Base-by-base conservation (phyloP, 208 protist species). In the Trypanosomatidae sp. region DNA sequence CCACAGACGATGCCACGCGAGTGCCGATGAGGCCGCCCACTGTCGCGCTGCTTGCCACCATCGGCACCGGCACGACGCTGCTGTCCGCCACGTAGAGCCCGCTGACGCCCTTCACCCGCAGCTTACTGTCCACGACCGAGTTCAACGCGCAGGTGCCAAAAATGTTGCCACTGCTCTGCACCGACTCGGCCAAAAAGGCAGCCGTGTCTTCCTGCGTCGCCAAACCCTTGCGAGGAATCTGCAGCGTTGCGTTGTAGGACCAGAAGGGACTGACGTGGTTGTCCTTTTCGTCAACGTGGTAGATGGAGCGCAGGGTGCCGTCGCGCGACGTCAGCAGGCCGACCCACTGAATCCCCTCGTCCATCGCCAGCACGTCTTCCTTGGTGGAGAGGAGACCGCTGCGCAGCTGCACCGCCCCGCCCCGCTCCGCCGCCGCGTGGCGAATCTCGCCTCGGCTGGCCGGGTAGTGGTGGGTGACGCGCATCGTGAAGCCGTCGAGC, bases 121-220 rank as follows among this genome's bases (percentile, higher is more conserved):
- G 71, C 28, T 68, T 15, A 12, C 49, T 43, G 56, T 95, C 82
- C 67, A 93, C 88, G 19, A 95, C 91, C 12, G 62, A 69, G 43
- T 86, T 79, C 65, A 95, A 73, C 7, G 91, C 91, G 60, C 91
- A 95, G 25, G 91, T 95, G 33, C 91, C 91, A 52, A 85, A 93
- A 22, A 88, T 25, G 55, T 91, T 76, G 0, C 79, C 81, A 17
- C 62, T 62, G 66, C 79, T 74, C 69, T 81, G 46, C 33, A 81
- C 86, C 66, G 83, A 69, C 65, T 81, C 69, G 41, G 81, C 83
- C 12, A 95, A 74, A 60, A 92, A 92, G 17, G 86, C 84, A n/a
- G 84, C 88, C 36, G 79, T 82, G 36, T 86, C 81, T 13, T 60
- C 59, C 71, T 89, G 85, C 43, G 85, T 90, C 55, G 25, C 22